A percentile compares a stretch with the other conserved stretches of the same genome.
Conservation (phyloP, 1,284 basidiomycete genomes). For the Sphagnurus paluster region DNA sequence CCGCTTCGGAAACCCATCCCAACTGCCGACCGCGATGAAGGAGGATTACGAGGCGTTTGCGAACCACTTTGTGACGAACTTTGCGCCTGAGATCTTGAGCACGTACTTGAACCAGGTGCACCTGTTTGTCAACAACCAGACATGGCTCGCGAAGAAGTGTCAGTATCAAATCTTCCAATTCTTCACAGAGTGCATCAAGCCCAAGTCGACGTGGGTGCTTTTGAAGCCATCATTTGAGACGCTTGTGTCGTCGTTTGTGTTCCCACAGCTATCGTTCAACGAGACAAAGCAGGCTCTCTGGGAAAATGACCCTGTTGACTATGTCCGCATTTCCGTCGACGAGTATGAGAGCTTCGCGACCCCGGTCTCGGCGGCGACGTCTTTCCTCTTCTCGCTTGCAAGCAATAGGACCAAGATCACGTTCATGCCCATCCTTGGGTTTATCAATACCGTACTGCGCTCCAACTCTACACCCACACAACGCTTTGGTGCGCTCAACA, state of each 20-base stretch:
- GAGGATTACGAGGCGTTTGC: slow-evolving; percentile 72
- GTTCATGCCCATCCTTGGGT: slow-evolving; percentile 75
- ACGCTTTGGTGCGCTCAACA: slow-evolving; percentile 81
- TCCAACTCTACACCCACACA: slow-evolving; percentile 60
- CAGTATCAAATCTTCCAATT: slow-evolving; percentile 81
- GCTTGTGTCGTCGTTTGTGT: slow-evolving; percentile 76
- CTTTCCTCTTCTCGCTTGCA: slow-evolving; percentile 76
- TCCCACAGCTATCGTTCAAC: slow-evolving; percentile 84
- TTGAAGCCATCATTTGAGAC: slow-evolving; percentile 81
- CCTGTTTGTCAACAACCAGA: slow-evolving; percentile 65
- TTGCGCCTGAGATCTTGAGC: slow-evolving; percentile 84
- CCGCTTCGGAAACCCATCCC: slow-evolving; percentile 82
- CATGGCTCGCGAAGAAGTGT: slow-evolving; percentile 81
- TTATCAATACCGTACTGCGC: slow-evolving; percentile 71
- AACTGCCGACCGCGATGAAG: slow-evolving; percentile 72
- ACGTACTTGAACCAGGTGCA: slow-evolving; percentile 79
- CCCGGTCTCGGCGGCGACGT: slow-evolving; percentile 75
- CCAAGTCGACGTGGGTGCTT: slow-evolving; percentile 82
- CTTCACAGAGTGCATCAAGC: slow-evolving; percentile 87
- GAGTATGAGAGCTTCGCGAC: slow-evolving; percentile 78
- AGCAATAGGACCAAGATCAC: slow-evolving; percentile 76
- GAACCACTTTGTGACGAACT: slow-evolving; percentile 72
- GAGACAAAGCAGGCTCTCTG: slow-evolving; percentile 66
- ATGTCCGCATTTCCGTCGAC: slow-evolving; percentile 71
- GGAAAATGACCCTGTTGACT: slow-evolving; percentile 79